Percentiles rank a stretch among this genome's conserved stretches.
Conservation (phyloP, 768 basidiomycete species). For the Lentinula lateritia region DNA sequence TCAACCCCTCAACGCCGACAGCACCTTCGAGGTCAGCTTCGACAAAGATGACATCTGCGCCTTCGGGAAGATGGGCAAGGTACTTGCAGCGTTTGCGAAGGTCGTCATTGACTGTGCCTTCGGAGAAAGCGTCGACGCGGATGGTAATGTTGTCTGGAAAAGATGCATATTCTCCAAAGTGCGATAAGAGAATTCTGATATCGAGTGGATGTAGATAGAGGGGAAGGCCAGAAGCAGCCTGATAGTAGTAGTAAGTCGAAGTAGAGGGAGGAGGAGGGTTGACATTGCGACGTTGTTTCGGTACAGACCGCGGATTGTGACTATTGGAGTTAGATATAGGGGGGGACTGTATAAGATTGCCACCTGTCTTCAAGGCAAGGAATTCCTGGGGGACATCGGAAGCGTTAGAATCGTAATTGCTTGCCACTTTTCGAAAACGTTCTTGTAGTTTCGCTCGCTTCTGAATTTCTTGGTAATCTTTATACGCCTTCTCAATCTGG, state of each 20-base stretch:
- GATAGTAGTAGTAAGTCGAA: constrained; percentile 93
- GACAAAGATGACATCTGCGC: constrained; percentile 90
- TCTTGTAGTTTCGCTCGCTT: constrained; percentile 29
- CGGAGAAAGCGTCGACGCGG: constrained; percentile 69
- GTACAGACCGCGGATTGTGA: constrained; percentile 33
- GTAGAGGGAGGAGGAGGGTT: constrained; percentile 85
- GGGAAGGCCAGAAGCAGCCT: constrained; percentile 85
- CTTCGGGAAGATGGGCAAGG: constrained; percentile 85
- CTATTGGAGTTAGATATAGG: constrained; percentile 6
- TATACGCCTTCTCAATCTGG: constrained; percentile 57
- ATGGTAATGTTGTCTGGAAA: constrained; percentile 83
- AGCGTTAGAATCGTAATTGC: neutral
- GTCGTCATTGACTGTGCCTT: constrained; percentile 87
- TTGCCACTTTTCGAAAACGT: constrained; percentile 25
- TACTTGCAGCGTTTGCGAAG: constrained; percentile 94
- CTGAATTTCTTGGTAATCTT: constrained; percentile 50
- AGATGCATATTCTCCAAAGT: constrained; percentile 73
- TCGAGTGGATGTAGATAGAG: constrained; percentile 95
- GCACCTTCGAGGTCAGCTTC: constrained; percentile 80
- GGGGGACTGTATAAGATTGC: constrained; percentile 11
- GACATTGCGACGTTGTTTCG: constrained; percentile 67
- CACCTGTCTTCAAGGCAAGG: constrained; percentile 36
- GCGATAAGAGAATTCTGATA: constrained; percentile 84
- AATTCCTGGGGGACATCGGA: constrained; percentile 57
- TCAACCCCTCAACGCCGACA: constrained; percentile 70